Base-by-base conservation (phyloP, 768 basidiomycete species). In the Lactarius deliciosus region DNA sequence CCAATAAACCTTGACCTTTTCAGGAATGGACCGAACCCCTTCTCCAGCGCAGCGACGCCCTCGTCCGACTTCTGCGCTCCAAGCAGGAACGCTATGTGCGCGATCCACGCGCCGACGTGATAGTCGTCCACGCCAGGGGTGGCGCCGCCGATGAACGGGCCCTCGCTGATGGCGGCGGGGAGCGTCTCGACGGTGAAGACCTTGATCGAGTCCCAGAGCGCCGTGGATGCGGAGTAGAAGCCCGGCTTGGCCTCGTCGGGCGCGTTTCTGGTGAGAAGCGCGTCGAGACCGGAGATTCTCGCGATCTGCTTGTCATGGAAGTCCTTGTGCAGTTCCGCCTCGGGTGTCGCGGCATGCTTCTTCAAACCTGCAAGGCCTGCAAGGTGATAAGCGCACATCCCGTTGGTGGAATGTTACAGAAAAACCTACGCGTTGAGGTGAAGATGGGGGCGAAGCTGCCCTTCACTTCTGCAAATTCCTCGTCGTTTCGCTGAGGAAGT, bases 61-160 rank as follows among this genome's bases (percentile, higher is more conserved):
- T 80, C 78, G 25, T 76, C 77, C 32, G 75, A 76, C 13, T 73
- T 72, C 20, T 72, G 74, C 30, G 76, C 80, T 1, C 82, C 82
- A 1, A 72, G 63, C 5, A 81, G 69, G 25, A 75, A 74, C 11
- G 77, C 77, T 34, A 85, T 79, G 36, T 82, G 80, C 32, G 83
- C 80, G 36, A 86, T 74, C 85, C 83, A 86, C 8, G 78, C 82
- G 7, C 68, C 81, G 50, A 86, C 74, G 73, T 85, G 84, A 76
- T 82, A 84, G 70, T 85, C 86, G 63, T 83, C 83, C 71, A 83
- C 82, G 10, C 83, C 80, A 0, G 83, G 83, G 47, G 61, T 69
- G 5, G 73, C 77, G 11, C 84, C 85, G 22, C 79, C 81, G 43
- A 84, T 75, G 75, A 85, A 86, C 5, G 79, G 79, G 10, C 74